Evolutionary conservation across 192 early-diverging fungal genomes (phyloP), one percentile per base, ranked within the genome.

Genomic region (Geosiphon pyriformis): DNA sequence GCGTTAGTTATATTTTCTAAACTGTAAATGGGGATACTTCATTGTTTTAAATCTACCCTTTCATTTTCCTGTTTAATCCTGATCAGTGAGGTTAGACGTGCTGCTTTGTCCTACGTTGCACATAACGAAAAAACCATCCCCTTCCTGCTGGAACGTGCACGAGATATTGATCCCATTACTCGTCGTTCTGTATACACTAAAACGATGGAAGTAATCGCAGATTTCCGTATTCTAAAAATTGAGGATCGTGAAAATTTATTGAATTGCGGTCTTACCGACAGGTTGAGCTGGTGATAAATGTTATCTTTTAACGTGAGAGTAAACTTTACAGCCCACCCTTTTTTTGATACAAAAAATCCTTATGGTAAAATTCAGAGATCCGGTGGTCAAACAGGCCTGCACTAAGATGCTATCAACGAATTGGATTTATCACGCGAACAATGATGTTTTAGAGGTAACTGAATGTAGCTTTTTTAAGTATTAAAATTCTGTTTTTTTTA

Each of bases 1-100:
- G 80, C 88, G 86, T 88, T 80, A 65, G 78, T 20, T 4, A 50
- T 66, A 23, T n/a, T 26, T 53, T 18, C 12, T 61, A n/a, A 47
- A 23, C 18, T 47, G 17, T 22, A 49, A 20, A 63, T 32, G n/a
- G 12, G 35, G 23, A 49, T 55, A 37, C 20, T 60, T 49, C 17
- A 1, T 17, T 7, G 30, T 47, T 54, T 18, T 25, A 25, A 23
- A n/a, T 17, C 15, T 22, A 37, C 25, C 32, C 67, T 20, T 51
- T 23, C 52, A 71, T 62, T n/a, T 69, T 65, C 29, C 34, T 11
- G 17, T 30, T 49, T 65, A 25, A 0, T 35, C 56, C 12, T 53
- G 30, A 52, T 23, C 61, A 90, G 87, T 17, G 92, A 95, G 61
- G 91, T 95, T 17, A 88, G 93, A 54, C 85, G 90, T 48, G 87